These are phyloP conservation scores for Cryptomeria japonica DNA, from an alignment of 75 land plant species.

Conservation along the genomic window DNA sequence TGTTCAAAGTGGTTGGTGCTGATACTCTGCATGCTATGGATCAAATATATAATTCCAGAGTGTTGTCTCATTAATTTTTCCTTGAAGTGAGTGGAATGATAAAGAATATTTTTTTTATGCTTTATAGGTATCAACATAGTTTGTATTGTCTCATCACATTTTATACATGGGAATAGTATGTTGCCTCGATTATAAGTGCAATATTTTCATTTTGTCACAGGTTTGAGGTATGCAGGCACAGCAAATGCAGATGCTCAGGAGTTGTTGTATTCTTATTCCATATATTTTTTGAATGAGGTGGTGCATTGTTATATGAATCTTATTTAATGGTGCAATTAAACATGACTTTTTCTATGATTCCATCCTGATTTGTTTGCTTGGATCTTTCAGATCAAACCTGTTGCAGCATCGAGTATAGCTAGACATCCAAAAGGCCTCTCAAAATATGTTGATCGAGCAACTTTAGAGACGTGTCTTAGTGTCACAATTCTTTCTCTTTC, in stretches of 20 bases:
- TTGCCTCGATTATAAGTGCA: background rate
- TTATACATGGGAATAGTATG: background rate
- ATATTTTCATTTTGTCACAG: conserved; percentile 32
- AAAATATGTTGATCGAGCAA: conserved; percentile 83
- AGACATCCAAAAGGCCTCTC: conserved; percentile 59
- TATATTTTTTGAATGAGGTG: conserved; percentile 94
- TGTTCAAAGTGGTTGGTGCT: too few relatives aligned
- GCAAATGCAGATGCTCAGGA: conserved; percentile 81
- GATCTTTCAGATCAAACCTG: conserved; percentile 68
- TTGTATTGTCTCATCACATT: background rate
- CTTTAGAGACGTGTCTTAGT: conserved; percentile 89
- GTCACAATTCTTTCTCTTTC: conserved; percentile 85
- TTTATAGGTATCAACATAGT: background rate
- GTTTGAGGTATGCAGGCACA: conserved; percentile 93
- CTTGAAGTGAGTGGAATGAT: too few relatives aligned
- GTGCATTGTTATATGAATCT: background rate
- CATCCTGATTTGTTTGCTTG: background rate
- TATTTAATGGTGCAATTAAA: background rate
- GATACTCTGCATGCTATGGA: too few relatives aligned
- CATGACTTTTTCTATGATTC: background rate
- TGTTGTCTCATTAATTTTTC: too few relatives aligned
- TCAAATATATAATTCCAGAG: too few relatives aligned
- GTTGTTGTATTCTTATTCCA: conserved; percentile 75
- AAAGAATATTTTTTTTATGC: too few relatives aligned
- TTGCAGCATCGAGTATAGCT: conserved; percentile 35